These are phyloP conservation scores for Cutaneotrichosporon spelunceum DNA, from an alignment of 1,284 basidiomycete genomes.

Conservation along the genomic window DNA sequence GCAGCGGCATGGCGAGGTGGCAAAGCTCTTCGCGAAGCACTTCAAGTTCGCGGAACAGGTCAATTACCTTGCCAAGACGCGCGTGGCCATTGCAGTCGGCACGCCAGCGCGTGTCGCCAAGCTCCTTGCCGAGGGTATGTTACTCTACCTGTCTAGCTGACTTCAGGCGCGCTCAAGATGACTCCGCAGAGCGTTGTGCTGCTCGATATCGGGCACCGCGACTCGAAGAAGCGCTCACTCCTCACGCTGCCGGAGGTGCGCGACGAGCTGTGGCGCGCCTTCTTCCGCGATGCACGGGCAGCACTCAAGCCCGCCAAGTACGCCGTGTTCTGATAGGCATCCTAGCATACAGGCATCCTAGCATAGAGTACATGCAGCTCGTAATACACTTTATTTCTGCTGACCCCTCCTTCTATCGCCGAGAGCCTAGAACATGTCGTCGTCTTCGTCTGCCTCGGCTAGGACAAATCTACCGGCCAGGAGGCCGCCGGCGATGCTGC, in stretches of 20 bases:
- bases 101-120: conserved; percentile 51
- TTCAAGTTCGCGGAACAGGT: conserved; percentile 52
- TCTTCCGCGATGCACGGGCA: conserved; percentile 43
- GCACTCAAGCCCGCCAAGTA: conserved; percentile 38
- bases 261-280: conserved; percentile 49
- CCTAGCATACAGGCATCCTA: neutral
- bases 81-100: conserved; percentile 50
- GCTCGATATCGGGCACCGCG: conserved; percentile 47
- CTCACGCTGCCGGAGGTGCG: conserved; percentile 49
- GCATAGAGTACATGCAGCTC: conserved; percentile 9
- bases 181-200: conserved; percentile 43
- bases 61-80: conserved; percentile 48
- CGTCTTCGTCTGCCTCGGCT: conserved; percentile 21
- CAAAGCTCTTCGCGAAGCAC: conserved; percentile 54
- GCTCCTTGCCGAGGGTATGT: conserved; percentile 45
- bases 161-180: conserved; percentile 42
- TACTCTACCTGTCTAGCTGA: neutral
- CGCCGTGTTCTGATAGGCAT: conserved; percentile 37
- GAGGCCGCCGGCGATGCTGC: conserved; percentile 18
- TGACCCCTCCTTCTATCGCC: neutral
- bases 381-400: conserved; percentile 1
- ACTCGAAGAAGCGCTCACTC: conserved; percentile 48
- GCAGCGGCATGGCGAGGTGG: conserved; percentile 47
- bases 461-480: conserved; percentile 7
- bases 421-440: conserved; percentile 25